A percentile compares a stretch with the other conserved stretches of the same genome.
phyloP scores from a whole-genome alignment of 2,329 filamentous ascomycete genomes.

The Fusarium pseudonygamai region DNA sequence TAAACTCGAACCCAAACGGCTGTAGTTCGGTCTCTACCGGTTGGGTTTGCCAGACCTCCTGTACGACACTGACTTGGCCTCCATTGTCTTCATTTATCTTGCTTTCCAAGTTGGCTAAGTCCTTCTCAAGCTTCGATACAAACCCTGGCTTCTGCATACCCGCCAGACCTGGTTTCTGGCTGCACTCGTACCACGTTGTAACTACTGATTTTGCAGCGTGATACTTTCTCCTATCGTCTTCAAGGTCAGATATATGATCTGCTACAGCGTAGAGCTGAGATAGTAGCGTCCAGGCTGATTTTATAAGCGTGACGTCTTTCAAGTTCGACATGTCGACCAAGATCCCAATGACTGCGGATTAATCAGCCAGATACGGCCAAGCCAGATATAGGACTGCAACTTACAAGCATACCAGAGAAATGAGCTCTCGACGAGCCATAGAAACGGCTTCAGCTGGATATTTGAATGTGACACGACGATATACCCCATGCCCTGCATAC shows the following conservation, averaged over 20 bases:
- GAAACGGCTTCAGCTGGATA: background rate
- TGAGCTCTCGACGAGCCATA: background rate
- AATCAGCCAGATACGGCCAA: background rate
- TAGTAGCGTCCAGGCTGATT: slow-evolving; percentile 5
- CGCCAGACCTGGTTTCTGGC: background rate
- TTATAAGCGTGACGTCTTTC: background rate
- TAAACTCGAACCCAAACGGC: slow-evolving; percentile 23
- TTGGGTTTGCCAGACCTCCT: background rate
- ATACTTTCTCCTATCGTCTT: slow-evolving; percentile 4
- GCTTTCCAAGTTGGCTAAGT: background rate
- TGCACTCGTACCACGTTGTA: slow-evolving; percentile 17
- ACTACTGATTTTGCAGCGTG: slow-evolving; percentile 20
- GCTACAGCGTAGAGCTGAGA: background rate
- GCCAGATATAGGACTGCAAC: rapidly evolving
- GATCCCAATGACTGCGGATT: background rate
- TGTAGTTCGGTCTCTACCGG: background rate
- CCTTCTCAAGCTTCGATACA: background rate
- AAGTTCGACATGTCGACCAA: slow-evolving; percentile 13
- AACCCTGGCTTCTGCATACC: slow-evolving; percentile 6
- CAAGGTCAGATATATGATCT: background rate
- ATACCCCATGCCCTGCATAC: slow-evolving; percentile 18
- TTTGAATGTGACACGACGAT: background rate
- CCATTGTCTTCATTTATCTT: rapidly evolving
- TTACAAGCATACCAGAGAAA: slow-evolving; percentile 24
- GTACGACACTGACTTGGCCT: background rate